A percentile compares a stretch with the other conserved stretches of the same genome.
phyloP scores from a whole-genome alignment of 169 alveolate species.

The Theileria sp. region DNA sequence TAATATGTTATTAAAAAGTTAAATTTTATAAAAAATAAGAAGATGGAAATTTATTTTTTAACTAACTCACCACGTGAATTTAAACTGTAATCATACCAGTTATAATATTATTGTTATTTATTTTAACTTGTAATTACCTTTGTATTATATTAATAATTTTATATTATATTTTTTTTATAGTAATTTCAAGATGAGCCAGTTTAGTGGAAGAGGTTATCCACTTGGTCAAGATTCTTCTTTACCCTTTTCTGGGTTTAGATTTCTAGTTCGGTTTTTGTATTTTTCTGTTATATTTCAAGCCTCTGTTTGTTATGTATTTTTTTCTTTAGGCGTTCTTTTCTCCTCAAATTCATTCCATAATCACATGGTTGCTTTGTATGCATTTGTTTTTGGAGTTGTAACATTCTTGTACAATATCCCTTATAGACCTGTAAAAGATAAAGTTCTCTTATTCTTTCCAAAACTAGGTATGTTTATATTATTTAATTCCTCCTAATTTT shows the following conservation, averaged over 20 bases:
- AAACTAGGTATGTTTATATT: slow-evolving; percentile 22
- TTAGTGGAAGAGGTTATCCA: slow-evolving; percentile 14
- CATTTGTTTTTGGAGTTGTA: slow-evolving; percentile 16
- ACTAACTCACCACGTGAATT: background rate
- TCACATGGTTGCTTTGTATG: slow-evolving; percentile 24
- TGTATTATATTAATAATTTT: background rate
- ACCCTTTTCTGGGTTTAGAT: slow-evolving; percentile 8
- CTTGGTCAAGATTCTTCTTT: slow-evolving; percentile 6
- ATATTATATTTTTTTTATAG: background rate
- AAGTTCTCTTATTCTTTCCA: slow-evolving; percentile 18
- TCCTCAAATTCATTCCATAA: slow-evolving; percentile 11
- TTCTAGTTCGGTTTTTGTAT: background rate
- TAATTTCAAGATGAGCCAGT: slow-evolving; percentile 22
- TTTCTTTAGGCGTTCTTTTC: slow-evolving; percentile 23
- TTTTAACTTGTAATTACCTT: no score
- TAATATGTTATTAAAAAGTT: background rate
- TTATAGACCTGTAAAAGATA: background rate
- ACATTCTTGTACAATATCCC: slow-evolving; percentile 1
- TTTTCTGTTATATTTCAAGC: slow-evolving; percentile 11
- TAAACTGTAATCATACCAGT: background rate
- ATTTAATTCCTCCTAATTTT: background rate
- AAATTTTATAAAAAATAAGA: background rate
- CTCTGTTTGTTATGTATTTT: slow-evolving; percentile 16
- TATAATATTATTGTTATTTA: background rate
- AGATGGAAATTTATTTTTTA: background rate